A percentile compares a stretch with the other conserved stretches of the same genome.
These are phyloP conservation scores for Talaromyces sp. DNA, from an alignment of 2,329 filamentous ascomycete genomes.

Conservation along the genomic window DNA sequence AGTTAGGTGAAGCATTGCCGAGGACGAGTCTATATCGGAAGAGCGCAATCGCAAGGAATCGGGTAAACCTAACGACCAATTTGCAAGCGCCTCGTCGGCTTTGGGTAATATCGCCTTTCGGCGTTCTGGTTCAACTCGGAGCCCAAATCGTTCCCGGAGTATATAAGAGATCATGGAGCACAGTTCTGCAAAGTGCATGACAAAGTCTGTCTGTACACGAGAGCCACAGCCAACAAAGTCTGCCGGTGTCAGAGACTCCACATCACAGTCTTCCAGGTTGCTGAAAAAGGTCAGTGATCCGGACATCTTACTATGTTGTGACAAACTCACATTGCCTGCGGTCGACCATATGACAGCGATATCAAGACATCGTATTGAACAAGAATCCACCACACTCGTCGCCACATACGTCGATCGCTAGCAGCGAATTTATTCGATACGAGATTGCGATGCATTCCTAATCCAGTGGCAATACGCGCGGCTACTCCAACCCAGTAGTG, in stretches of 20 bases:
- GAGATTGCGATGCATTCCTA: slow-evolving; percentile 49
- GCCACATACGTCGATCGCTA: slow-evolving; percentile 38
- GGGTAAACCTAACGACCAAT: slow-evolving; percentile 37
- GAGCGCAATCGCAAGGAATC: slow-evolving; percentile 35
- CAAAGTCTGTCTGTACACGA: slow-evolving; percentile 39
- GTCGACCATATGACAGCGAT: slow-evolving; percentile 45
- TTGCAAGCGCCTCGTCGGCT: slow-evolving; percentile 36
- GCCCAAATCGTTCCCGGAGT: slow-evolving; percentile 36
- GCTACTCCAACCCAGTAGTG: slow-evolving; percentile 51
- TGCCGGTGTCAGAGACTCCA: slow-evolving; percentile 36
- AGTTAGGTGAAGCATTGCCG: slow-evolving; percentile 38
- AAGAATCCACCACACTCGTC: slow-evolving; percentile 39
- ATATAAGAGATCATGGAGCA: slow-evolving; percentile 47
- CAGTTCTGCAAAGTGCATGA: slow-evolving; percentile 45
- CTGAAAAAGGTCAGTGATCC: slow-evolving; percentile 14
- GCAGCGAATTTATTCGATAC: slow-evolving; percentile 35
- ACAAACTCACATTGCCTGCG: slow-evolving; percentile 41
- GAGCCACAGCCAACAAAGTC: slow-evolving; percentile 45
- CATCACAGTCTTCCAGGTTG: slow-evolving; percentile 48
- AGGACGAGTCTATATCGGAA: slow-evolving; percentile 39
- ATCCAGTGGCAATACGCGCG: slow-evolving; percentile 46
- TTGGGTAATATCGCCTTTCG: slow-evolving; percentile 37
- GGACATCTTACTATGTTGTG: slow-evolving; percentile 1
- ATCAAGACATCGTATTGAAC: slow-evolving; percentile 41
- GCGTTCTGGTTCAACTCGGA: slow-evolving; percentile 33